These are phyloP conservation scores for maize (Zea mays) DNA, from an alignment of 176 grass and related monocot species.

Conservation along the genomic window DNA sequence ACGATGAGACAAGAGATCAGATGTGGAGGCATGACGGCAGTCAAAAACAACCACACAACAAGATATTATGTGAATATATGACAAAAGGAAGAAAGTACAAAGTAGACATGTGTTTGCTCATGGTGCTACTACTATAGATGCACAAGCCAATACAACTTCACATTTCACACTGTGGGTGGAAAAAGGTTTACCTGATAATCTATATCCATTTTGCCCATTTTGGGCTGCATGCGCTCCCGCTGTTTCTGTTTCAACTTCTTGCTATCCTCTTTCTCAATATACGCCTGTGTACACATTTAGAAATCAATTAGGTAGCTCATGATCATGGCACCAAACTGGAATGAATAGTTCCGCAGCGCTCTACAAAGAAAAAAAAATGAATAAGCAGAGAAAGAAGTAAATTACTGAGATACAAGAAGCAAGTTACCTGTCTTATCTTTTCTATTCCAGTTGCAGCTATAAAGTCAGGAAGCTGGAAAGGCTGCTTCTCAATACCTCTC, in stretches of 20 bases:
- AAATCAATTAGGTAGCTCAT: not conserved
- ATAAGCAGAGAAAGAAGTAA: not conserved
- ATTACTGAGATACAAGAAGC: not conserved
- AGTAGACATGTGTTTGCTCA: not conserved
- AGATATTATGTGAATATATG: not conserved
- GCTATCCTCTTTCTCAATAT: constrained; percentile 99
- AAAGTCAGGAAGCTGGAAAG: constrained; percentile 95
- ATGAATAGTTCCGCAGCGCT: not conserved
- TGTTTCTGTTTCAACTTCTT: constrained; percentile 99
- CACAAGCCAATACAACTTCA: not conserved
- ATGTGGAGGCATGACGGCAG: not conserved
- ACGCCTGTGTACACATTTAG: constrained; percentile 50
- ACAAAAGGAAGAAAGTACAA: not conserved
- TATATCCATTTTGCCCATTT: constrained; percentile 99
- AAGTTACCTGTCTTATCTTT: constrained; percentile 94
- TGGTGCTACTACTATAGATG: not conserved
- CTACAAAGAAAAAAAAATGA: not conserved
- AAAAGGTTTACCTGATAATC: constrained; percentile 82
- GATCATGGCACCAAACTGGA: not conserved
- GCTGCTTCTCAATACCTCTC: constrained; percentile 93
- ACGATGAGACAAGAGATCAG: not conserved
- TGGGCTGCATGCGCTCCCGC: constrained; percentile 93
- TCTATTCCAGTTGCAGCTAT: constrained; percentile 99
- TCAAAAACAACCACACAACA: constrained; percentile 5
- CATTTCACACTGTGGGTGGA: not conserved